Evolutionary conservation across 257 asterid species (phyloP), one percentile per base, ranked within the genome.

Genomic region (Plectranthus barbatus): DNA sequence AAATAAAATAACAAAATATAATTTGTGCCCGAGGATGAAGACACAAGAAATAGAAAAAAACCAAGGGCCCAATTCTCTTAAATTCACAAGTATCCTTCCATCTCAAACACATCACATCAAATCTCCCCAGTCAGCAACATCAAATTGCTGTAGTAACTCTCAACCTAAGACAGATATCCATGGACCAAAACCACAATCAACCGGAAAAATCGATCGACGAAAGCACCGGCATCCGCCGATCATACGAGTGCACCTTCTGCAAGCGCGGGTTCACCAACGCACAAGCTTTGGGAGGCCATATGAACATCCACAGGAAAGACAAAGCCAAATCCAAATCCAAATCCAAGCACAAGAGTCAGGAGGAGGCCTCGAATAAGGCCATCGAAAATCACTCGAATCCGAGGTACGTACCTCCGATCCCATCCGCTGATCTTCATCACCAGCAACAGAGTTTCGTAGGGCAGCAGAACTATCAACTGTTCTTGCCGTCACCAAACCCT

Each of bases 221-320:
- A 46, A 37, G 53, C 29, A 7, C 74, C 1, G 91, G 89, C 0
- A 17, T 68, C 0, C 90, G 93, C 6, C 66, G 91, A 42, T 79
- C 88, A 0, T 91, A 87, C 39, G 95, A 85, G 76, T 91, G 97
- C 74, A 67, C 74, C 50, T 86, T 76, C 46, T 91, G 97, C 70
- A 91, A 85, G 56, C 74, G 93, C 19, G 95, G 96, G 0, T 91
- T 91, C 65, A 91, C 96, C 0, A 91, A 86, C 66, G 98, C 95
- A 2, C 96, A 91, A 39, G 96, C 98, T 15, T 72, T 91, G 9
- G 98, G 98, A 0, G 98, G 98, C 0, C 98, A 91, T 63, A 88
- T 91, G 98, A 91, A 91, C 54, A 87, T 91, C 65, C 96, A 91
- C 48, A 68, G 98, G 62, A 91, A 84, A 64, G 98, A 91, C 29